Conservation (phyloP, 2,329 filamentous ascomycete genomes). For the Rhexocercosporidium sp. region DNA sequence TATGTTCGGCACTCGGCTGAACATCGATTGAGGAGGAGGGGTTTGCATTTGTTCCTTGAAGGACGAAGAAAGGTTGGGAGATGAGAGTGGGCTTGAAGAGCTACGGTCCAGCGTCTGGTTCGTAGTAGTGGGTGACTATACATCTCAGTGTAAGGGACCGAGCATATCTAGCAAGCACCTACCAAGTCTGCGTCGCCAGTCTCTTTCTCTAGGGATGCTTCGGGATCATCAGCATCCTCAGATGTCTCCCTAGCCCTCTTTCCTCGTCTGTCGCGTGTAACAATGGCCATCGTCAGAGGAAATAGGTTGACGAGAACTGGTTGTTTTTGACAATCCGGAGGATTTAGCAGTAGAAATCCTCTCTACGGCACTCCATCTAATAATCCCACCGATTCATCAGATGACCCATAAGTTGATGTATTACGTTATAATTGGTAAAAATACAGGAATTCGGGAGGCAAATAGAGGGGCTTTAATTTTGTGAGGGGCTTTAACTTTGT, state of each 20-base stretch:
- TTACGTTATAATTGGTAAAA: neutral
- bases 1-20: neutral
- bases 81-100: neutral
- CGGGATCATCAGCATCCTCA: neutral
- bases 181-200: neutral
- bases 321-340: neutral
- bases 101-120: neutral
- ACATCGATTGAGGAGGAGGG: neutral
- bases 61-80: neutral
- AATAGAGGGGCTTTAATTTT: neutral
- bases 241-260: neutral
- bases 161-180: neutral
- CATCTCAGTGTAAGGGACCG: neutral
- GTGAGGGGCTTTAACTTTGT: neutral
- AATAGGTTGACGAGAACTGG: neutral
- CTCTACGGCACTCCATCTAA: neutral
- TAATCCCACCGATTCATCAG: neutral
- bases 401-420: neutral
- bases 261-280: neutral
- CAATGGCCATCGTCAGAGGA: neutral
- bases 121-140: neutral
- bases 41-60: neutral
- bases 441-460: neutral
- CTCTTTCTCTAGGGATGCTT: neutral
- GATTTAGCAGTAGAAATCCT: neutral